Conservation (phyloP, 2,329 filamentous ascomycete genomes). For the Colletotrichum abscissum region DNA sequence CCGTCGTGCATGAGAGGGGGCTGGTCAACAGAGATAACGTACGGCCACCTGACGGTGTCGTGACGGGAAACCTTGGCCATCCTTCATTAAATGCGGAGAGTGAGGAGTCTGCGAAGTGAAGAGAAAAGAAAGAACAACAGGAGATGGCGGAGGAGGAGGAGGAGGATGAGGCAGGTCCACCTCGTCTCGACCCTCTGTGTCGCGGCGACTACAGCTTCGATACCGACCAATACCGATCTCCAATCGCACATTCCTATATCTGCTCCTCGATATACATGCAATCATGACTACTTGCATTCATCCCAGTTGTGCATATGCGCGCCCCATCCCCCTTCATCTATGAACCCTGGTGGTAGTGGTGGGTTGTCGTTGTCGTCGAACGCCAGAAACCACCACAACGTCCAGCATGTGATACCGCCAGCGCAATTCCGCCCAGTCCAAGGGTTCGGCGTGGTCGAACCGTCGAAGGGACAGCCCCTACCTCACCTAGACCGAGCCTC, state of each 20-base stretch:
- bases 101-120: slow-evolving; percentile 2
- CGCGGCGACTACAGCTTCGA: neutral
- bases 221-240: neutral
- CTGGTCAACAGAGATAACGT: slow-evolving; percentile 10
- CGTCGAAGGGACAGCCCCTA: neutral
- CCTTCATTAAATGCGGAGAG: neutral
- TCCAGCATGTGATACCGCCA: slow-evolving; percentile 21
- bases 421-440: neutral
- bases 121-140: slow-evolving; percentile 23
- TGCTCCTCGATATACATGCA: slow-evolving; percentile 14
- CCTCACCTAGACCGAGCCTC: slow-evolving; percentile 17
- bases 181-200: neutral
- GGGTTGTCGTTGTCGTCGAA: slow-evolving; percentile 13
- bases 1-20: slow-evolving; percentile 9
- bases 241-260: slow-evolving; percentile 9
- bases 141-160: neutral
- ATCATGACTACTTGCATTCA: slow-evolving; percentile 21
- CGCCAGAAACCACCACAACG: neutral
- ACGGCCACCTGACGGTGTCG: slow-evolving; percentile 8
- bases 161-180: neutral
- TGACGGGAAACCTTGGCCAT: slow-evolving; percentile 1
- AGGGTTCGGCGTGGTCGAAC: slow-evolving; percentile 4
- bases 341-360: neutral
- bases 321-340: slow-evolving; percentile 1
- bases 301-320: slow-evolving; percentile 21